phyloP scores from a whole-genome alignment of 2,329 filamentous ascomycete genomes.

The Neonectria punicea region DNA sequence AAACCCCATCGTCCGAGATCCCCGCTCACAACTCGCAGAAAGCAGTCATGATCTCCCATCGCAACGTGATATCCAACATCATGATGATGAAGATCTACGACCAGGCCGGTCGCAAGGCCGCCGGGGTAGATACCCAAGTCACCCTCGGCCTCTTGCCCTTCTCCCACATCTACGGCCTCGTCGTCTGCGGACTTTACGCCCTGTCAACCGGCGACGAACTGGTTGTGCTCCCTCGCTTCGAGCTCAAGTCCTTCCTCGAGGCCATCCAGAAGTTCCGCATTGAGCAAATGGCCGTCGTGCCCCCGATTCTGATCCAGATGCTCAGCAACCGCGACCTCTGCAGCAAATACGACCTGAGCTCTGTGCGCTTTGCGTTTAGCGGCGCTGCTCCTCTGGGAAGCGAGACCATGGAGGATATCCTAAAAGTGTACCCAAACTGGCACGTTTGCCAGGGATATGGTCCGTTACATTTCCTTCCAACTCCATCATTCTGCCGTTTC shows the following conservation, averaged over 20 bases:
- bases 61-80: conserved; percentile 81
- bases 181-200: conserved; percentile 61
- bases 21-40: conserved; percentile 60
- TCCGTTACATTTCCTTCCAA: conserved; percentile 41
- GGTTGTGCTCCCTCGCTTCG: conserved; percentile 80
- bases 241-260: conserved; percentile 71
- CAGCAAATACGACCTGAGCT: conserved; percentile 74
- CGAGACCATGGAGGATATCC: conserved; percentile 73
- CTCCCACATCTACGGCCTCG: conserved; percentile 84
- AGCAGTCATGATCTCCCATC: conserved; percentile 85
- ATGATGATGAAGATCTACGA: conserved; percentile 67
- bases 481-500: background rate
- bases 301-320: conserved; percentile 81
- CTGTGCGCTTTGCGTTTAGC: conserved; percentile 72
- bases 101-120: conserved; percentile 48
- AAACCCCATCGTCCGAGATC: background rate
- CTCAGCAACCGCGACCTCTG: conserved; percentile 69
- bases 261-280: conserved; percentile 78
- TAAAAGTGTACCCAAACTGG: conserved; percentile 71
- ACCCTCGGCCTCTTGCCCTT: conserved; percentile 78
- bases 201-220: conserved; percentile 78
- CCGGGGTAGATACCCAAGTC: conserved; percentile 54
- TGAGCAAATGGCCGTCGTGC: conserved; percentile 74
- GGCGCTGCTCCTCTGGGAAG: conserved; percentile 80
- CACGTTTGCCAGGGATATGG: conserved; percentile 78